These are phyloP conservation scores for Eruca vesicaria DNA, from an alignment of 441 rosid species.

Conservation along the genomic window DNA sequence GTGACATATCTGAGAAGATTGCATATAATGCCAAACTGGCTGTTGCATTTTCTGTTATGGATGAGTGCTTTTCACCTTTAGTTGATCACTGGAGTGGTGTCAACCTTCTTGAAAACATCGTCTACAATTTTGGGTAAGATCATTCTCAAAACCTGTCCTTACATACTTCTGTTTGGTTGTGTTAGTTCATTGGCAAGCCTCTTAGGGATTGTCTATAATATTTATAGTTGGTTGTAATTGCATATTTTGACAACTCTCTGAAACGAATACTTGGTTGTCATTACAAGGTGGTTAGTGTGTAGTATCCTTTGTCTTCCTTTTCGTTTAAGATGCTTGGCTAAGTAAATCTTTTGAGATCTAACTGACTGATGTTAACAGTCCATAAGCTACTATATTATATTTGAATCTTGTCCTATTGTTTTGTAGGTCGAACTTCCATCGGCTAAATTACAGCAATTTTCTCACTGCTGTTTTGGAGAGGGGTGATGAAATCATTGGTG, in stretches of 20 bases:
- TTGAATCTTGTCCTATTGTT: conserved; percentile 6
- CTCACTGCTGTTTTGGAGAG: conserved; percentile 77
- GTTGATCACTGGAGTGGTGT: conserved; percentile 84
- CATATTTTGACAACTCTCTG: neutral
- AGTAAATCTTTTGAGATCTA: neutral
- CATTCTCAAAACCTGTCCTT: neutral
- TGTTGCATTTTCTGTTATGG: conserved; percentile 86
- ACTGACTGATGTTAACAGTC: neutral
- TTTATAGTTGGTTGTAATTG: neutral
- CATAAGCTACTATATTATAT: neutral
- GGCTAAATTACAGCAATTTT: conserved; percentile 75
- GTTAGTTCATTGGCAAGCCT: conserved; percentile 8
- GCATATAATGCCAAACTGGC: conserved; percentile 88
- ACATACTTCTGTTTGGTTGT: conserved; percentile 7
- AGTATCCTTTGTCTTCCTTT: neutral
- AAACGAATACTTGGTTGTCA: neutral
- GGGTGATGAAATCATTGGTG: conserved; percentile 80
- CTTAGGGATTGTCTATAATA: neutral
- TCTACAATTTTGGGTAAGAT: conserved; percentile 83
- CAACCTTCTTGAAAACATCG: conserved; percentile 81
- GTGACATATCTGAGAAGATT: conserved; percentile 52
- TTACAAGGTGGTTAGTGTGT: neutral
- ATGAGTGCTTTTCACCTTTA: conserved; percentile 91
- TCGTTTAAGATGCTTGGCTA: neutral
- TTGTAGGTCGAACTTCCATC: conserved; percentile 80